A percentile compares a stretch with the other conserved stretches of the same genome.
Conservation (phyloP, 108 stramenopile genomes). For the Nannochloropsis gaditana region DNA sequence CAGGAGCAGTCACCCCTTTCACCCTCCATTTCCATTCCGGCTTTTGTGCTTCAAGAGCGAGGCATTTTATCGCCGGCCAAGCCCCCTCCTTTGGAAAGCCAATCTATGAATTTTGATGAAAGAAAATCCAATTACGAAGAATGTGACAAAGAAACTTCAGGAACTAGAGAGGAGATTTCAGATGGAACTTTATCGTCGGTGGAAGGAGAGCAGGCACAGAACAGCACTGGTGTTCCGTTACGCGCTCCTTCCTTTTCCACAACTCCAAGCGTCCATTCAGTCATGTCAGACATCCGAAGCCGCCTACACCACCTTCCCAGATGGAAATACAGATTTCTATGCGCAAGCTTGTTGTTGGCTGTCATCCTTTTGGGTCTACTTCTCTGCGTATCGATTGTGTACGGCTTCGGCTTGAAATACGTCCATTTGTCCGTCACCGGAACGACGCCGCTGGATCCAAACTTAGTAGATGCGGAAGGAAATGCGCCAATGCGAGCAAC, state of each 20-base stretch:
- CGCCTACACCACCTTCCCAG: conserved; percentile 12
- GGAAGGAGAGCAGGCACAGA: too few species aligned
- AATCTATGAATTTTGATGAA: too few species aligned
- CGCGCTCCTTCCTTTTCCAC: not conserved
- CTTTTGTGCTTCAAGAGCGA: too few species aligned
- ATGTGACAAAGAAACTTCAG: too few species aligned
- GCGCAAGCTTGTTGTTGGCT: not conserved
- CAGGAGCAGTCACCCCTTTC: too few species aligned
- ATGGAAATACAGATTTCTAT: not conserved
- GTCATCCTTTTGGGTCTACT: not conserved
- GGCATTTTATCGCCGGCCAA: too few species aligned
- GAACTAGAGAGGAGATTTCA: too few species aligned
- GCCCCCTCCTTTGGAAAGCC: too few species aligned
- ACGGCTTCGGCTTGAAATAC: conserved; percentile 16
- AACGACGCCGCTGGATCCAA: not conserved
- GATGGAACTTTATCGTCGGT: too few species aligned
- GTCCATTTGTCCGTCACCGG: not conserved
- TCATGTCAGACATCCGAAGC: not conserved
- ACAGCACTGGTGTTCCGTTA: too few species aligned
- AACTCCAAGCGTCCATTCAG: not conserved
- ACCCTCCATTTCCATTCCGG: too few species aligned
- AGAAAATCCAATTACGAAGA: too few species aligned
- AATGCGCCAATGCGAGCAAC: not conserved
- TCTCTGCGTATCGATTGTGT: not conserved
- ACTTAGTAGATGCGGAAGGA: not conserved